phyloP scores from a whole-genome alignment of 805 yeast genomes.

The Scheffersomyces lignosus region DNA sequence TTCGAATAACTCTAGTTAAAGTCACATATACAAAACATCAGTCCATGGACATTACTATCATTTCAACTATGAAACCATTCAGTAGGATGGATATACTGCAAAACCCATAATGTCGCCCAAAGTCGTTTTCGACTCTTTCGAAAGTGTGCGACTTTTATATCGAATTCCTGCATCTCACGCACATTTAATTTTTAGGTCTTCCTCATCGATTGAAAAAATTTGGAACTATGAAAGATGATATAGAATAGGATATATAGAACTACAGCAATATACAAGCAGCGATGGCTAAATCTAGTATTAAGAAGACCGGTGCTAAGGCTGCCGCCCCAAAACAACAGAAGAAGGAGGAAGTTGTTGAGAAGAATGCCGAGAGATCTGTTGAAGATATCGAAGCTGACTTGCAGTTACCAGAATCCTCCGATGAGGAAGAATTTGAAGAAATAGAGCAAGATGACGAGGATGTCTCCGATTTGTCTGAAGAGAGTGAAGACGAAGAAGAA shows the following conservation, averaged over 20 bases:
- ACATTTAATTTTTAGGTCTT: too few species aligned
- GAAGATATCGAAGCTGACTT: constrained; percentile 23
- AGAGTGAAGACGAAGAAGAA: constrained; percentile 22
- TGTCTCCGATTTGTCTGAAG: constrained; percentile 21
- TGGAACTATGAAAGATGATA: too few species aligned
- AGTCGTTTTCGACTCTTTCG: too few species aligned
- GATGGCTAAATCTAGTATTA: not conserved
- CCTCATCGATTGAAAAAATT: not conserved
- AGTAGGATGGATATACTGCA: too few species aligned
- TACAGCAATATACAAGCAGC: not conserved
- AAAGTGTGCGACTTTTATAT: too few species aligned
- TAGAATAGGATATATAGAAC: too few species aligned
- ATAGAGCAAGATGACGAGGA: constrained; percentile 18
- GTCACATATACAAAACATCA: not conserved
- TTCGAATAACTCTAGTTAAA: not conserved
- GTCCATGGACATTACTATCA: too few species aligned
- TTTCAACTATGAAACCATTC: too few species aligned
- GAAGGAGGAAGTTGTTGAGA: constrained; percentile 1
- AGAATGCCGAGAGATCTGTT: constrained; percentile 18
- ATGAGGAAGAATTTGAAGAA: constrained; percentile 12
- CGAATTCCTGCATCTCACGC: too few species aligned
- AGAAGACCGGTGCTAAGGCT: not conserved
- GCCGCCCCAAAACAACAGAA: too few species aligned
- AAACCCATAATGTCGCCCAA: too few species aligned
- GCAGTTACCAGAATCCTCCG: constrained; percentile 15